phyloP scores from a whole-genome alignment of 345 rosid genomes.

The Gossypium thurberi region DNA sequence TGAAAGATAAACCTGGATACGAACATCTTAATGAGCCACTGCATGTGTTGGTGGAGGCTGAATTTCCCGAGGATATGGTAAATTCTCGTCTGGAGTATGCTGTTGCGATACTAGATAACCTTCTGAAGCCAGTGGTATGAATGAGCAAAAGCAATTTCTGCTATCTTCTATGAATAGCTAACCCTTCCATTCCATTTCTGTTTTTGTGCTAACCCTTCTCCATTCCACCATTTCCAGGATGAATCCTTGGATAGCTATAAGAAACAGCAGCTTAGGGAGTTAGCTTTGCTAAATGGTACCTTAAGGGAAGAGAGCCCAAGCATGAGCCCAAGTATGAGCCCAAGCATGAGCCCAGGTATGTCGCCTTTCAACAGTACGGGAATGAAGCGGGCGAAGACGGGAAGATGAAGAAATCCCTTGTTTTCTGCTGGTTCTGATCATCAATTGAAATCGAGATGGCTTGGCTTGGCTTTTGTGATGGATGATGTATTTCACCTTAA shows the following conservation, averaged over 20 bases:
- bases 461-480: background rate
- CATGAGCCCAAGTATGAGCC: conserved; percentile 61
- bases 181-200: background rate
- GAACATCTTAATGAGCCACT: conserved; percentile 89
- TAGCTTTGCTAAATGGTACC: conserved; percentile 80
- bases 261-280: conserved; percentile 82
- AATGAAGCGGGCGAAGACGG: conserved; percentile 90
- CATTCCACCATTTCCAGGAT: conserved; percentile 39
- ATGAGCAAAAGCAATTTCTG: conserved; percentile 11
- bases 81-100: conserved; percentile 71
- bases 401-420: conserved; percentile 30
- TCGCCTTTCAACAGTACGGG: conserved; percentile 73
- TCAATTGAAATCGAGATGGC: conserved; percentile 12
- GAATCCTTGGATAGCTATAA: conserved; percentile 88
- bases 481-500: background rate
- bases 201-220: background rate
- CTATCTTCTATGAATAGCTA: background rate
- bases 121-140: conserved; percentile 86
- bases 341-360: conserved; percentile 81
- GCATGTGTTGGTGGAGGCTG: conserved; percentile 87
- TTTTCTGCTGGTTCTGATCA: conserved; percentile 13
- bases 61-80: conserved; percentile 75
- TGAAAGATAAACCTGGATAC: conserved; percentile 86
- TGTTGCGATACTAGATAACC: conserved; percentile 56
- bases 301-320: conserved; percentile 82